A percentile compares a stretch with the other conserved stretches of the same genome.
phyloP scores from a whole-genome alignment of 352 stramenopile genomes.

The Phytophthora sp. region DNA sequence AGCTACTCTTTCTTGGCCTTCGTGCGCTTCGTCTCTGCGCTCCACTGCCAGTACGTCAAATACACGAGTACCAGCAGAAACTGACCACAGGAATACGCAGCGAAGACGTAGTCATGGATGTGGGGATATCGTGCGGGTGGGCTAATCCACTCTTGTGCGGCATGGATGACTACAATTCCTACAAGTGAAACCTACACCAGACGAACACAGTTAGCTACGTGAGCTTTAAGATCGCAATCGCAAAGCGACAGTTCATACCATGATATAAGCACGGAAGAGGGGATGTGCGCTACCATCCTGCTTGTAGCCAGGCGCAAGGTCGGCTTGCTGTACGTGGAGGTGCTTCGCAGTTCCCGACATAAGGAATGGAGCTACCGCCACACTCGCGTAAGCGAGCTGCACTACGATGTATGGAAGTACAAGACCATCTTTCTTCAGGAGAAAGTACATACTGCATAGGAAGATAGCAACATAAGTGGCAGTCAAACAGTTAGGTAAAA shows the following conservation, averaged over 20 bases:
- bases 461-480: background rate
- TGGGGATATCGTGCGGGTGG: slow-evolving; percentile 73
- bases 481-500: slow-evolving; percentile 1
- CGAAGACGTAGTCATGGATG: slow-evolving; percentile 89
- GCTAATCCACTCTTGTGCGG: slow-evolving; percentile 49
- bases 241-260: slow-evolving; percentile 40
- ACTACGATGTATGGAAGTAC: slow-evolving; percentile 75
- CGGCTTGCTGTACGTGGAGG: slow-evolving; percentile 26
- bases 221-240: background rate
- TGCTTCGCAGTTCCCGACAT: slow-evolving; percentile 30
- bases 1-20: slow-evolving; percentile 54
- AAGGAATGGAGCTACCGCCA: slow-evolving; percentile 59
- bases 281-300: slow-evolving; percentile 40
- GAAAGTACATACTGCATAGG: slow-evolving; percentile 78
- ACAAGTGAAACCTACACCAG: slow-evolving; percentile 57
- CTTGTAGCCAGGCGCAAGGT: slow-evolving; percentile 48
- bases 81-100: slow-evolving; percentile 78
- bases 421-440: slow-evolving; percentile 84
- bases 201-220: slow-evolving; percentile 14
- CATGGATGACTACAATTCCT: slow-evolving; percentile 61
- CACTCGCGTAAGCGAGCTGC: slow-evolving; percentile 50
- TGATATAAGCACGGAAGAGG: slow-evolving; percentile 49
- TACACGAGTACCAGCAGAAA: slow-evolving; percentile 78
- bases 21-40: slow-evolving; percentile 21
- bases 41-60: slow-evolving; percentile 89